Evolutionary conservation across 495 filamentous ascomycete species (phyloP).

Genomic region (Terfezia boudieri): DNA sequence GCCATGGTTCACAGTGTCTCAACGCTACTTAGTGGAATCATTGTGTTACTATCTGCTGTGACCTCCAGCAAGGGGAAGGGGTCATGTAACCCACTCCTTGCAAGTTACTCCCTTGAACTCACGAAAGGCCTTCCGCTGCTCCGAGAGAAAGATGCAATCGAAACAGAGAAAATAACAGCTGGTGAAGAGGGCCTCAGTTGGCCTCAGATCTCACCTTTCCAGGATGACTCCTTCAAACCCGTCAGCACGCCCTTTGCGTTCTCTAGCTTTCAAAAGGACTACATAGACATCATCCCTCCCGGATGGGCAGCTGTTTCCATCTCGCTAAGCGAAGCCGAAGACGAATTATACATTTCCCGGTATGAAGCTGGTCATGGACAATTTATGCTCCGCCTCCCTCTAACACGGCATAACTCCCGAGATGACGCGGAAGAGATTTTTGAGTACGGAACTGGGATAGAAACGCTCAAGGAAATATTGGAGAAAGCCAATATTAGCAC

Average conservation of each 20-base stretch:
- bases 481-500: slow-evolving; percentile 54
- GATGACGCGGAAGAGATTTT: slow-evolving; percentile 64
- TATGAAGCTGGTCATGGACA: slow-evolving; percentile 50
- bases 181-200: slow-evolving; percentile 23
- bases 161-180: slow-evolving; percentile 21
- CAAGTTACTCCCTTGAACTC: slow-evolving; percentile 36
- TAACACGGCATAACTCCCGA: slow-evolving; percentile 57
- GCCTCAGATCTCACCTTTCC: slow-evolving; percentile 21
- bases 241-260: slow-evolving; percentile 25
- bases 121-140: slow-evolving; percentile 36
- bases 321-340: slow-evolving; percentile 50
- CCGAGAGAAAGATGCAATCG: slow-evolving; percentile 34
- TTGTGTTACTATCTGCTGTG: slow-evolving; percentile 42
- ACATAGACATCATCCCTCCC: slow-evolving; percentile 58
- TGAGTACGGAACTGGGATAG: slow-evolving; percentile 51
- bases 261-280: slow-evolving; percentile 40
- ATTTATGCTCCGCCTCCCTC: slow-evolving; percentile 64
- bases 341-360: slow-evolving; percentile 65
- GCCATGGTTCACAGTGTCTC: slow-evolving; percentile 30
- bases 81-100: slow-evolving; percentile 32
- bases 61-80: slow-evolving; percentile 23
- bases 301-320: slow-evolving; percentile 73
- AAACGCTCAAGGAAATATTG: slow-evolving; percentile 67
- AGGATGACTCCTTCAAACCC: slow-evolving; percentile 3
- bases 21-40: slow-evolving; percentile 34